Evolutionary conservation across 225 moss, liverwort and hornwort genomes (phyloP), one percentile per base, ranked within the genome.

Genomic region (Asterella californica): DNA sequence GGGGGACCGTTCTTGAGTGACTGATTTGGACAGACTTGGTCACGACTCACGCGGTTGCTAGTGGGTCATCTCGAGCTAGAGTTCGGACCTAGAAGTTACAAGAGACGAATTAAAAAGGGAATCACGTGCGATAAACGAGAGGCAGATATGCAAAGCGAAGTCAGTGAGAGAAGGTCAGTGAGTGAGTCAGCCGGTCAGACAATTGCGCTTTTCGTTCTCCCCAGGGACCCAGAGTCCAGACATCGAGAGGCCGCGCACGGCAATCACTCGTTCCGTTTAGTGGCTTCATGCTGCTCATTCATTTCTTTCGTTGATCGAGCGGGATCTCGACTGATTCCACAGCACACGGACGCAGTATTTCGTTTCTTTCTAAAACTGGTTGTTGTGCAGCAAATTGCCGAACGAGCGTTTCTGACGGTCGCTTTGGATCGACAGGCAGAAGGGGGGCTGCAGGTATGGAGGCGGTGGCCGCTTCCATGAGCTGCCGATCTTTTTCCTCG

Each of bases 361-460:
- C n/a, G n/a, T n/a, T n/a, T n/a, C n/a, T n/a, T n/a, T n/a, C n/a
- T n/a, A n/a, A n/a, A n/a, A n/a, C n/a, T 42, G 4, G 42, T 42
- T 42, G 42, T 42, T 42, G 42, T 42, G n/a, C 7, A 7, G 42
- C 42, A 42, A 42, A 2, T 42, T 42, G 42, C 7, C 42, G 42
- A 42, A 42, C 42, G 42, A 42, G 42, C 7, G 42, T 42, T 42
- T 42, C 42, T 42, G 42, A 42, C 42, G 42, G 42, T 60, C n/a
- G 4, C 42, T 7, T 42, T 42, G 42, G 68, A 69, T 69, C 36
- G n/a, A 19, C 34, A 33, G n/a, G 24, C 50, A 25, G 50, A 46
- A 33, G 55, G 21, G 25, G 2, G 30, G 46, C 34, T 22, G 54
- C 46, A 81, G 76, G 9, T 15, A 85, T 85, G 85, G 85, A 85